Evolutionary conservation across 2,329 filamentous ascomycete species (phyloP).

Genomic region (Trichoderma guizhouense): DNA sequence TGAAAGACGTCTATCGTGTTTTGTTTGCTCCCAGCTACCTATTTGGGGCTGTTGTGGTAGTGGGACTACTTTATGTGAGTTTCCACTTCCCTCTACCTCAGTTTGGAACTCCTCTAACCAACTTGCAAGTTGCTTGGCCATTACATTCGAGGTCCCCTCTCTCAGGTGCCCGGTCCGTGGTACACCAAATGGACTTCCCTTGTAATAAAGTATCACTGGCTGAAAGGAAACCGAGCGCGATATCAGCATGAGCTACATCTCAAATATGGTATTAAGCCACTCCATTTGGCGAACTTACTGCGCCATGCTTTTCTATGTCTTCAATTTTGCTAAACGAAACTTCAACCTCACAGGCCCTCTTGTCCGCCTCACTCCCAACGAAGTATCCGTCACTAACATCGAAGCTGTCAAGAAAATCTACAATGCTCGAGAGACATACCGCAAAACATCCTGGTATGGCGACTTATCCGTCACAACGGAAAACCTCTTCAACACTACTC

Average conservation of each 20-base stretch:
- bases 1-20: not conserved
- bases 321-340: not conserved
- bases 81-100: not conserved
- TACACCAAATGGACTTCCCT: not conserved
- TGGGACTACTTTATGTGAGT: not conserved
- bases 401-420: not conserved
- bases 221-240: not conserved
- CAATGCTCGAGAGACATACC: not conserved
- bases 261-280: not conserved
- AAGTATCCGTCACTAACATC: not conserved
- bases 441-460: not conserved
- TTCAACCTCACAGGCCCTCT: not conserved
- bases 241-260: not conserved
- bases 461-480: not conserved
- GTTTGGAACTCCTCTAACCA: not conserved
- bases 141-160: not conserved
- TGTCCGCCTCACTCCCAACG: not conserved
- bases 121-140: not conserved
- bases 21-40: not conserved
- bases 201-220: not conserved
- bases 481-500: slow-evolving; percentile 36
- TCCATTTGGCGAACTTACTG: too few species aligned
- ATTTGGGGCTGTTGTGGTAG: not conserved
- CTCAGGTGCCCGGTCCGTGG: not conserved
- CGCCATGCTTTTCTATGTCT: not conserved